Percentiles rank a stretch among this genome's conserved stretches.
These are phyloP conservation scores for Sanghuangporus sanghuang DNA, from an alignment of 1,284 basidiomycete species.

Conservation along the genomic window DNA sequence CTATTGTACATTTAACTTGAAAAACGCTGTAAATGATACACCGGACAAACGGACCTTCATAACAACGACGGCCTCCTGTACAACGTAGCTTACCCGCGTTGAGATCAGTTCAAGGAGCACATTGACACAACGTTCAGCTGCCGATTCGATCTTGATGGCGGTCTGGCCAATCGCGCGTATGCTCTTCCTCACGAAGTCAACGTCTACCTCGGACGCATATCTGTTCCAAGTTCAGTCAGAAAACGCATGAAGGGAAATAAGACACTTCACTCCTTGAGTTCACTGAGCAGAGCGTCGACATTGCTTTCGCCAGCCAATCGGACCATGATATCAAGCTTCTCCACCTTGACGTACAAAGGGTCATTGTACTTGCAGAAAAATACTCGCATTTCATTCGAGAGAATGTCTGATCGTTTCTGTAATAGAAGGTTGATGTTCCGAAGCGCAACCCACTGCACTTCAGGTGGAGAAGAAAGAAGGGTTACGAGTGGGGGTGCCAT, in stretches of 20 bases:
- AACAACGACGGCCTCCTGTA: slow-evolving; percentile 96
- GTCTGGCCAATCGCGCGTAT: slow-evolving; percentile 95
- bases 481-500: slow-evolving; percentile 96
- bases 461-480: slow-evolving; percentile 70
- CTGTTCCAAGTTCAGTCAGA: slow-evolving; percentile 32
- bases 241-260: background rate
- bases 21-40: background rate
- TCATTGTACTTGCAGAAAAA: slow-evolving; percentile 99
- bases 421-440: slow-evolving; percentile 95
- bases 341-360: slow-evolving; percentile 96
- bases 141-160: slow-evolving; percentile 91
- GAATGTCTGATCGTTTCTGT: slow-evolving; percentile 86
- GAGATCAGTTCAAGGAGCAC: slow-evolving; percentile 89
- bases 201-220: slow-evolving; percentile 96
- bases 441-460: slow-evolving; percentile 95
- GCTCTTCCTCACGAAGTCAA: slow-evolving; percentile 94
- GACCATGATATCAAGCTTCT: slow-evolving; percentile 99
- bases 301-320: slow-evolving; percentile 89
- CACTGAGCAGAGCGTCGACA: slow-evolving; percentile 90
- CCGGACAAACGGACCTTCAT: slow-evolving; percentile 70
- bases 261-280: slow-evolving; percentile 83
- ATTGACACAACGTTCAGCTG: slow-evolving; percentile 93
- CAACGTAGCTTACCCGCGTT: slow-evolving; percentile 94
- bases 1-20: slow-evolving; percentile 32
- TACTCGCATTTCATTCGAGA: slow-evolving; percentile 95